Base-by-base conservation (phyloP, 1,139 yeast genomes). In the Candida sanyaensis region DNA sequence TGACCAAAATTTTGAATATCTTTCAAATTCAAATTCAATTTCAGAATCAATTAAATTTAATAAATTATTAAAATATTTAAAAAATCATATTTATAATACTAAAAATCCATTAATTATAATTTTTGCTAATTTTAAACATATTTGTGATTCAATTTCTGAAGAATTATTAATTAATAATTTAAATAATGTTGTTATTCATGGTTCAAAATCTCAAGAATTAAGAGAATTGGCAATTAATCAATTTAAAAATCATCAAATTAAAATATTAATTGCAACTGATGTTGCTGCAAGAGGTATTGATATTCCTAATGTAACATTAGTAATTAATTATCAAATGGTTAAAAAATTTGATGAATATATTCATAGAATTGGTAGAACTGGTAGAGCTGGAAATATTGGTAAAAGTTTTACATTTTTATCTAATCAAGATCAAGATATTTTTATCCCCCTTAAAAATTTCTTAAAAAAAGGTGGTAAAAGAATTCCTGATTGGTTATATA, bases 271-370 rank as follows among this genome's bases (percentile, higher is more conserved):
- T 30, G 97, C 97, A 9, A 93, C 99, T 0, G 97, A 93, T 61
- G 92, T 93, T 45, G 98, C 98, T 1, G 96, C 97, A 5, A 83
- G 99, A 71, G 99, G 99, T 66, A 84, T 93, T 51, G 98, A 93
- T 67, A 84, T 93, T 13, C 87, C 93, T 0, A 80, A 88, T 57
- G 96, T 93, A 8, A 81, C 95, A 0, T 66, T 92, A 40, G 98
- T 93, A 6, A 68, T 92, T 12, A 93, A 93, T 64, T 91, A 78
- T 61, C 96, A 92, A 59, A 87, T 92, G 95, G 72, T 91, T 11
- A 79, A 76, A 50, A 75, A 76, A 40, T 80, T 90, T 44, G 97
- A 91, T 52, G 92, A 88, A 52, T 93, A 91, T 59, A 82, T 93
- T 29, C 99, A 93, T 65, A 77, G 98, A 61, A 88, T 93, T 47